A percentile compares a stretch with the other conserved stretches of the same genome.
Conservation (phyloP, 2,329 filamentous ascomycete genomes). For the Nemania abortiva region DNA sequence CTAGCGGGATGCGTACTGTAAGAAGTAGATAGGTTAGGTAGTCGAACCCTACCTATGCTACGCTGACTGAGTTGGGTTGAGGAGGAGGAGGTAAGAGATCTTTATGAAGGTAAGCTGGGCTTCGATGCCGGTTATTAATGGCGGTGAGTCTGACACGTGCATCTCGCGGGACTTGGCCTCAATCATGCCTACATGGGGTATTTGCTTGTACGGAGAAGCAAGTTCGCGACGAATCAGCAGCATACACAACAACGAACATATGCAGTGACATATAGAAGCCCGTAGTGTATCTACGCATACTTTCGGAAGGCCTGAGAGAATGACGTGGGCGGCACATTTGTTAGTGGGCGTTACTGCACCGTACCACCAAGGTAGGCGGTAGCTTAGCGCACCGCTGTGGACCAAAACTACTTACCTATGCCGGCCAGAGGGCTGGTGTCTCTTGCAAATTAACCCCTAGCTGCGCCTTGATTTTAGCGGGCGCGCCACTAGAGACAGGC, state of each 20-base stretch:
- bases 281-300: no score
- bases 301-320: background rate
- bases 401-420: background rate
- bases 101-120: background rate
- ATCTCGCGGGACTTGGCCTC: background rate
- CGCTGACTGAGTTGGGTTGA: no score
- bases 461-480: background rate
- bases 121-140: background rate
- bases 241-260: constrained; percentile 1
- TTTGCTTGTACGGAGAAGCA: background rate
- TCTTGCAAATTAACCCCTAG: background rate
- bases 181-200: background rate
- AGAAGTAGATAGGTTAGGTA: no score
- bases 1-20: no score
- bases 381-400: background rate
- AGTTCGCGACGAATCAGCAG: constrained; percentile 19
- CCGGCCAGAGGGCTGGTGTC: background rate
- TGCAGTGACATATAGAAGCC: background rate
- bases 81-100: no score
- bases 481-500: background rate
- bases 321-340: constrained; percentile 6
- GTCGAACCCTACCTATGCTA: no score
- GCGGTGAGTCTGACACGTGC: constrained; percentile 1
- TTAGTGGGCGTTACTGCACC: no score
- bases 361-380: background rate